phyloP scores from a whole-genome alignment of 2,329 filamentous ascomycete species.

The Stylonectria norvegica region DNA sequence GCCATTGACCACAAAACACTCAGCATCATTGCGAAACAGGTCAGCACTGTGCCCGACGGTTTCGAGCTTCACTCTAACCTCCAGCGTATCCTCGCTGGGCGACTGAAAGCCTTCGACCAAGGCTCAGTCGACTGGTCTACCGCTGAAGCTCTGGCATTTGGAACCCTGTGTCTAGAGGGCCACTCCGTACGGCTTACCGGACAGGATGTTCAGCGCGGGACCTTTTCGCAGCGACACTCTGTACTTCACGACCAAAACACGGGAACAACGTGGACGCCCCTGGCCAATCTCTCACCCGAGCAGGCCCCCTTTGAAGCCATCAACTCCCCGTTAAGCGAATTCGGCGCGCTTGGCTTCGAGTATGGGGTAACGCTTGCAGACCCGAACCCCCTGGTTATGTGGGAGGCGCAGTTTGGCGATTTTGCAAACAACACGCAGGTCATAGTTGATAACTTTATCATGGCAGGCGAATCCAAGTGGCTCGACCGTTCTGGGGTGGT shows the following conservation, averaged over 20 bases:
- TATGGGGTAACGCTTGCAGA: conserved; percentile 97
- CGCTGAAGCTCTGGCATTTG: conserved; percentile 91
- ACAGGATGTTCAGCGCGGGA: conserved; percentile 98
- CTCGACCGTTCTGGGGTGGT: conserved; percentile 94
- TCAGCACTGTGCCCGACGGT: conserved; percentile 72
- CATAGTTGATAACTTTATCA: conserved; percentile 97
- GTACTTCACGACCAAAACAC: conserved; percentile 95
- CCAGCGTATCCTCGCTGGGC: conserved; percentile 84
- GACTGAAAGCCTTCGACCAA: conserved; percentile 83
- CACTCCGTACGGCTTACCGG: conserved; percentile 95
- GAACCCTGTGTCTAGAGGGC: conserved; percentile 81
- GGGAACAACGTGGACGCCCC: conserved; percentile 84
- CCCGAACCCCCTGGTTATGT: conserved; percentile 93
- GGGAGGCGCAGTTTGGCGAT: conserved; percentile 99
- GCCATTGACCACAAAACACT: conserved; percentile 69
- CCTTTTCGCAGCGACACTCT: conserved; percentile 95
- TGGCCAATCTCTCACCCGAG: conserved; percentile 80
- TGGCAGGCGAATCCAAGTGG: conserved; percentile 96
- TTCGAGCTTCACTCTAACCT: conserved; percentile 91
- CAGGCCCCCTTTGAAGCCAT: conserved; percentile 93
- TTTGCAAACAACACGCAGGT: conserved; percentile 99
- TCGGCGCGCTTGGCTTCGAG: conserved; percentile 82
- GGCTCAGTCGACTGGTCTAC: conserved; percentile 97
- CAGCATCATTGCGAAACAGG: conserved; percentile 74
- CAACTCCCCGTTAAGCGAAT: conserved; percentile 81